Base-by-base conservation (phyloP, 805 yeast genomes). In the Komagataella ulmi region DNA sequence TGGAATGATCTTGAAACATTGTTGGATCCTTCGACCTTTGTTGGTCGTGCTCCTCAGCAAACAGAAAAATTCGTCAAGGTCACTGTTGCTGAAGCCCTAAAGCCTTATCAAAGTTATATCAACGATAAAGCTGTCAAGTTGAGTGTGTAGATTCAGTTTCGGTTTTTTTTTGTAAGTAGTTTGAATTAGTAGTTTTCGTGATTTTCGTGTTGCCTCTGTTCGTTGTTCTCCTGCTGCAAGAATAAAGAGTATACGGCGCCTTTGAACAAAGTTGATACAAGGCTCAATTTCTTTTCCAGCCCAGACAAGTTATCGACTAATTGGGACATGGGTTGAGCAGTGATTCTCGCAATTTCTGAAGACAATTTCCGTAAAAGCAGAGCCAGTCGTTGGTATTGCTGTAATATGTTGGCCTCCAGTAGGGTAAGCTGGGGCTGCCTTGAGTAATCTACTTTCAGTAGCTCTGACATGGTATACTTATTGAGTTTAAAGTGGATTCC, bases 21-120 rank as follows among this genome's bases (percentile, higher is more conserved):
- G 61, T 79, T 93, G 61, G 90, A 91, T 61, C 98, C 99, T 56
- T 72, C 84, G 18, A 93, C 99, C 36, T 93, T 93, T 66, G 95
- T 90, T 49, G 99, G 99, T 61, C 87, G 99, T 70, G 99, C 99
- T 52, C 98, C 98, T 47, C 85, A 90, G 71, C 99, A 93, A 74
- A 88, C 96, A 53, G 96, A 85, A 67, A 91, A 90, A 71, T 93
- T 93, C 64, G 83, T 93, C 58, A 78, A 79, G 53, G 79, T 76
- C 53, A 95, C 91, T 54, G 98, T 93, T 53, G 84, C 82, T 51
- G 71, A 81, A 59, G 98, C 97, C 45, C 75, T 93, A 57, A 76
- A 72, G 56, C 87, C 88, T 50, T 85, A 76, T 71, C 65, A 76
- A 62, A 62, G 77, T 49, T 65, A 70, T 58, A 73, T 93, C 61